Evolutionary conservation across 495 filamentous ascomycete genomes (phyloP), one percentile per base, ranked within the genome.

Genomic region (Clohesyomyces aquaticus): DNA sequence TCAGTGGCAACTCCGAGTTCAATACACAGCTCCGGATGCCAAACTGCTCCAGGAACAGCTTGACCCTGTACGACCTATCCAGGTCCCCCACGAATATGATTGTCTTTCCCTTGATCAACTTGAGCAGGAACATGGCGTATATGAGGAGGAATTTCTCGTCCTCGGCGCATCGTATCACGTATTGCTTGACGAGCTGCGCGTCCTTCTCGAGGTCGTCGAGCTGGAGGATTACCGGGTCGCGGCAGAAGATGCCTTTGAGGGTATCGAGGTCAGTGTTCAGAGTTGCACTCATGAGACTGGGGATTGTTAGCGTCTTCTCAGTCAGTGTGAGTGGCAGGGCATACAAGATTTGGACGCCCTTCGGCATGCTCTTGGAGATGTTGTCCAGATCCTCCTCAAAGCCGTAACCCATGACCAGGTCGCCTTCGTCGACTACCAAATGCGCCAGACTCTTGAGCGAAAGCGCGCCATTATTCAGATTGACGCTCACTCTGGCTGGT

Each of bases 11-110:
- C 71, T 99, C 92, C 4, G 91, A 94, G 74, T 99, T 99, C 32
- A 99, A 79, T 12, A 99, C 88, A 75, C 93, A 97, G 73, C 88
- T 91, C 74, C 89, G 89, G 71, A 96, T 91, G 23, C 91, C 91
- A 67, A 99, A 98, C 70, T 98, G 95, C 74, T 98, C 95, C 14
- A 99, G 83, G 73, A 94, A 98, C 10, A 99, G 82, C 77, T 97
- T 98, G 28, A 98, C 78, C 27, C 95, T 84, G 76, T 99, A 99
- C 67, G 89, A 92, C 58, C 94, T 83, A 73, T 98, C 95, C 54
- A 96, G 87, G 66, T 98, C 93, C 25, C 83, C 88, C 1, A 98
- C 95, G 69, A 98, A 99, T 55, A 98, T 87, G 63, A 99, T 89
- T 54, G 86, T 88, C 74, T 97, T 96, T 43, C 95, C 94, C 74